Evolutionary conservation across 2,329 filamentous ascomycete species (phyloP).

Genomic region (Xenosphaeropsis pyriputrescens): DNA sequence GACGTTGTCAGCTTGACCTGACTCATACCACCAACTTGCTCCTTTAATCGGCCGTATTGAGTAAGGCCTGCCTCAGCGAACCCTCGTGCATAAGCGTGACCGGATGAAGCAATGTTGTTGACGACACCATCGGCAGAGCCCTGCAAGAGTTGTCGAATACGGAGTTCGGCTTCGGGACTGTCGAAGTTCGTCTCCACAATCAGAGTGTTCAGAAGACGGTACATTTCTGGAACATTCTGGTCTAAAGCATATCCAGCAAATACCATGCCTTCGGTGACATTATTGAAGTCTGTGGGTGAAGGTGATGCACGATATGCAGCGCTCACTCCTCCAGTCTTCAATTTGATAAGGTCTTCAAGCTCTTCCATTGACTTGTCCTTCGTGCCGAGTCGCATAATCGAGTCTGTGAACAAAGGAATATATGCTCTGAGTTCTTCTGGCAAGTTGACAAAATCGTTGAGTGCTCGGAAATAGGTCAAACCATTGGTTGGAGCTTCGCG

Average conservation of each 20-base stretch:
- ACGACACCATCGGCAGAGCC: conserved; percentile 79
- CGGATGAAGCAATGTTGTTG: conserved; percentile 81
- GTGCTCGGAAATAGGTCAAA: conserved; percentile 84
- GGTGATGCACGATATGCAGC: conserved; percentile 74
- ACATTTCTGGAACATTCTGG: conserved; percentile 81
- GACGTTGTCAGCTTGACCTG: conserved; percentile 76
- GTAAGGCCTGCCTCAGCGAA: conserved; percentile 73
- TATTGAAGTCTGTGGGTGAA: conserved; percentile 55
- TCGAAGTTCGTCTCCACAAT: conserved; percentile 85
- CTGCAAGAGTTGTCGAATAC: conserved; percentile 77
- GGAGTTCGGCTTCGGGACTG: conserved; percentile 62
- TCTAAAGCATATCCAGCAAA: conserved; percentile 83
- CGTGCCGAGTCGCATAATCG: conserved; percentile 86
- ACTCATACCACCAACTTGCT: conserved; percentile 80
- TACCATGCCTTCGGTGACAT: conserved; percentile 66
- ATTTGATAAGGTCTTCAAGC: conserved; percentile 87
- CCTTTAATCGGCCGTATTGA: conserved; percentile 53
- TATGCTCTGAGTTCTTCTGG: conserved; percentile 74
- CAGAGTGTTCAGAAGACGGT: conserved; percentile 66
- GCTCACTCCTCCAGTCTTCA: conserved; percentile 85
- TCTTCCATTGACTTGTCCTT: conserved; percentile 82
- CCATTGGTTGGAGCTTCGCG: conserved; percentile 89
- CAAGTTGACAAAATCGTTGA: conserved; percentile 66
- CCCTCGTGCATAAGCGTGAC: conserved; percentile 73
- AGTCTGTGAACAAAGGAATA: conserved; percentile 81